Base-by-base conservation (phyloP, 345 rosid species). In the Durio zibethinus region DNA sequence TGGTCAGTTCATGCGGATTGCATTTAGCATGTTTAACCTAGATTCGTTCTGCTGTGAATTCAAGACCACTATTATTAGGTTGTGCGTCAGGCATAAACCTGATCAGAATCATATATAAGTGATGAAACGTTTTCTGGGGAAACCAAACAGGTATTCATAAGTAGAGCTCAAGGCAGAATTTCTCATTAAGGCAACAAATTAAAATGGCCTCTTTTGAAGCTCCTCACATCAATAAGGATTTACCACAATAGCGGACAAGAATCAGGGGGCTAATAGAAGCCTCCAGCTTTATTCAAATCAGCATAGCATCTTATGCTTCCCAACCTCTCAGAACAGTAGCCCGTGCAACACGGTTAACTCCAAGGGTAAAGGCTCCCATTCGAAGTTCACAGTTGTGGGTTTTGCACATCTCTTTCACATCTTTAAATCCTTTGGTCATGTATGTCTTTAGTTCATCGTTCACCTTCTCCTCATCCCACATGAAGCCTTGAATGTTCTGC, bases 321-420 rank as follows among this genome's bases (percentile, higher is more conserved):
- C 97, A 96, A 12, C 99, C 99, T 73, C 97, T 79, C 31, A 93
- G 93, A 68, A 86, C 83, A 1, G 99, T 96, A 1, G 99, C 98
- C 75, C 90, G 88, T 1, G 97, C 98, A 0, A 96, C 99, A 0
- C 99, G 97, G 83, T 93, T 96, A 62, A 96, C 91, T n/a, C 97
- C 99, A 0, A 96, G 89, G 12, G 97, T 93, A 86, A 96, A 96
- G 59, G 99, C 99, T 80, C 99, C 99, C 98, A 93, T 93, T 5
- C 99, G 94, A 47, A 93, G 95, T 71, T 96, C 94, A 23, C 98
- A 96, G 7, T 88, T 83, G 78, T 93, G 97, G 40, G 93, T 86
- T 76, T 79, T 81, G 81, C 99, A 95, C 99, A 91, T 95, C 72
- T 86, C 90, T 85, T 93, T 96, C 79, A 93, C 77, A 50, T 86